These are phyloP conservation scores for Fomitopsis serialis DNA, from an alignment of 768 basidiomycete genomes.

Conservation along the genomic window DNA sequence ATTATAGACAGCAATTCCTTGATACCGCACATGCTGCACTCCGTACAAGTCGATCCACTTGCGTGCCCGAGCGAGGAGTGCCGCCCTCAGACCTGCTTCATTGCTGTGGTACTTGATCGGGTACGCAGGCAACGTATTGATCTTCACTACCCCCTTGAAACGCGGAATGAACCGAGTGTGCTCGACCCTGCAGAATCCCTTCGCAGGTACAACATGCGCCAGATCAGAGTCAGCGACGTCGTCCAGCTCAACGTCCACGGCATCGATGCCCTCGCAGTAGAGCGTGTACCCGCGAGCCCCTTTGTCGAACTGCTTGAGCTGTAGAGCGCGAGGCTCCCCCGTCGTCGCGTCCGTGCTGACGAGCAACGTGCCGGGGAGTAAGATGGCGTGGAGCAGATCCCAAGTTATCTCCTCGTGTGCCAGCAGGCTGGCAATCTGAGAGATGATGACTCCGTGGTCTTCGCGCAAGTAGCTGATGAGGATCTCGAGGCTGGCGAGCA, in stretches of 20 bases:
- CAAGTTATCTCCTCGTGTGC: conserved; percentile 54
- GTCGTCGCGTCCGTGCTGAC: conserved; percentile 47
- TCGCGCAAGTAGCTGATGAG: conserved; percentile 42
- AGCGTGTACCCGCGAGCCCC: conserved; percentile 37
- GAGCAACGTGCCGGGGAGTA: conserved; percentile 47
- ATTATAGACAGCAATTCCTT: conserved; percentile 50
- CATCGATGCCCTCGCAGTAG: conserved; percentile 46
- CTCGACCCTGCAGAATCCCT: conserved; percentile 32
- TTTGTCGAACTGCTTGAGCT: conserved; percentile 34
- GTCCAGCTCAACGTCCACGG: conserved; percentile 30
- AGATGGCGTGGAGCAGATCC: conserved; percentile 47
- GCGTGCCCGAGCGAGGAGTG: conserved; percentile 40
- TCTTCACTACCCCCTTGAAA: conserved; percentile 46
- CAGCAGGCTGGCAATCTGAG: conserved; percentile 40
- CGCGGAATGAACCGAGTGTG: conserved; percentile 8
- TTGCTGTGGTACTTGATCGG: conserved; percentile 46
- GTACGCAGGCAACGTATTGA: conserved; percentile 43
- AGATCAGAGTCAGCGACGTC: conserved; percentile 8
- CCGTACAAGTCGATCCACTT: conserved; percentile 50
- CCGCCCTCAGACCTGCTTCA: conserved; percentile 31
- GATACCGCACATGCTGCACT: conserved; percentile 50
- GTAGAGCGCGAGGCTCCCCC: conserved; percentile 45
- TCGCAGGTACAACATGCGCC: conserved; percentile 19
- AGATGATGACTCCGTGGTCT: conserved; percentile 45
- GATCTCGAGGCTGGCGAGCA: conserved; percentile 41